A percentile compares a stretch with the other conserved stretches of the same genome.
Conservation (phyloP, 1,139 yeast genomes). For the Nakaseomyces sp. region DNA sequence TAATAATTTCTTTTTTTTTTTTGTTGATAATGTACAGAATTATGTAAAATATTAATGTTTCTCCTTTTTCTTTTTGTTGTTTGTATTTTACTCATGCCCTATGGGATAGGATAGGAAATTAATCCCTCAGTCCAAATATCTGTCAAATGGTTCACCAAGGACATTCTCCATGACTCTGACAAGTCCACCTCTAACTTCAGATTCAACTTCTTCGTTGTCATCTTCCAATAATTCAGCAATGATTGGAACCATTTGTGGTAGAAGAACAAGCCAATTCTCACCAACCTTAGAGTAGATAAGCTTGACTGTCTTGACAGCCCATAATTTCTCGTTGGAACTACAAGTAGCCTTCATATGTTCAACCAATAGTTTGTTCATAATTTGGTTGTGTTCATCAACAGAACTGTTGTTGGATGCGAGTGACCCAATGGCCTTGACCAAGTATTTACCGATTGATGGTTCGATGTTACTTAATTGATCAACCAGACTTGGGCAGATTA, state of each 20-base stretch:
- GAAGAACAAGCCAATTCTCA: constrained; percentile 82
- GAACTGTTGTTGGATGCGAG: constrained; percentile 63
- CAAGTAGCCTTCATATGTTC: constrained; percentile 48
- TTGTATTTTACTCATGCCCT: too few relatives aligned
- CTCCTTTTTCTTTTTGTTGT: not conserved
- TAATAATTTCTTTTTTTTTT: too few relatives aligned
- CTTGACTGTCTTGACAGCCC: constrained; percentile 77
- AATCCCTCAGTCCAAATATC: constrained; percentile 53
- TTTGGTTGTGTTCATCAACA: constrained; percentile 75
- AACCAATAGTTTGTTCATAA: constrained; percentile 47
- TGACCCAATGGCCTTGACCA: constrained; percentile 72
- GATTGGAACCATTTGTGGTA: constrained; percentile 91
- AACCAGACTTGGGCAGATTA: constrained; percentile 53
- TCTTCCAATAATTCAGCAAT: constrained; percentile 93
- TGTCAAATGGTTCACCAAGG: constrained; percentile 88
- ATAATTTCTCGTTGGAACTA: constrained; percentile 53
- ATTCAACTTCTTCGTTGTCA: constrained; percentile 87
- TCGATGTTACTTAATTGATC: constrained; percentile 60
- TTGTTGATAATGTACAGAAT: too few relatives aligned
- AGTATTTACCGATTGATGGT: constrained; percentile 60
- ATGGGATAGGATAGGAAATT: too few relatives aligned
- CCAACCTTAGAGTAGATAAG: constrained; percentile 84
- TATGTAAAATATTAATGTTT: too few relatives aligned
- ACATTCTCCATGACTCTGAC: constrained; percentile 88
- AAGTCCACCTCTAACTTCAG: constrained; percentile 85